A percentile compares a stretch with the other conserved stretches of the same genome.
These are phyloP conservation scores for Silene uniflora DNA, from an alignment of 148 eudicot genomes.

Conservation along the genomic window DNA sequence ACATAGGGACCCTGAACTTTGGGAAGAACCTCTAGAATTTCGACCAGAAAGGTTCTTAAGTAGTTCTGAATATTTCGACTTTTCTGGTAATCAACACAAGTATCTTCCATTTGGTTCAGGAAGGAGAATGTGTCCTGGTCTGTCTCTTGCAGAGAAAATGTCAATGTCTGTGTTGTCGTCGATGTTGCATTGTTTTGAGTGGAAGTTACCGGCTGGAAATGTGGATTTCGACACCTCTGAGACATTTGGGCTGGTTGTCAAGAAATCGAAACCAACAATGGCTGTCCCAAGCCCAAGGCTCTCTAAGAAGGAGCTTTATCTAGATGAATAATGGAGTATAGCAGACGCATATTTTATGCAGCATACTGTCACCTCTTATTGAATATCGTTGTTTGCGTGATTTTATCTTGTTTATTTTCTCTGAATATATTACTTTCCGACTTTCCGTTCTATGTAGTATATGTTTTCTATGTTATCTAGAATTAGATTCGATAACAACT, in stretches of 20 bases:
- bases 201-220: constrained; percentile 30
- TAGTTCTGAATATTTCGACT: constrained; percentile 17
- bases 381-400: too few relatives aligned
- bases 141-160: constrained; percentile 35
- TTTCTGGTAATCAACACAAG: constrained; percentile 29
- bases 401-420: too few relatives aligned
- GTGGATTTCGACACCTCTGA: constrained; percentile 31
- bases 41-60: constrained; percentile 36
- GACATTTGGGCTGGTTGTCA: constrained; percentile 34
- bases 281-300: constrained; percentile 31
- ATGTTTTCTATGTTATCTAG: too few relatives aligned
- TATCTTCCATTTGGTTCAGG: constrained; percentile 46
- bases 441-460: too few relatives aligned
- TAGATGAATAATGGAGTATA: background rate
- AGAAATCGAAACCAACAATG: constrained; percentile 28
- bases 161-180: constrained; percentile 30
- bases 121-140: constrained; percentile 44
- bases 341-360: background rate
- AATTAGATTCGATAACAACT: too few relatives aligned
- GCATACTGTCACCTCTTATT: too few relatives aligned
- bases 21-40: constrained; percentile 31
- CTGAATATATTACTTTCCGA: too few relatives aligned
- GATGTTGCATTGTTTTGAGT: constrained; percentile 34
- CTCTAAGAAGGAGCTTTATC: constrained; percentile 12
- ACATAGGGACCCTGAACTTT: constrained; percentile 31